phyloP scores from a whole-genome alignment of 805 yeast species.

The Barnettozyma wickerhamii region DNA sequence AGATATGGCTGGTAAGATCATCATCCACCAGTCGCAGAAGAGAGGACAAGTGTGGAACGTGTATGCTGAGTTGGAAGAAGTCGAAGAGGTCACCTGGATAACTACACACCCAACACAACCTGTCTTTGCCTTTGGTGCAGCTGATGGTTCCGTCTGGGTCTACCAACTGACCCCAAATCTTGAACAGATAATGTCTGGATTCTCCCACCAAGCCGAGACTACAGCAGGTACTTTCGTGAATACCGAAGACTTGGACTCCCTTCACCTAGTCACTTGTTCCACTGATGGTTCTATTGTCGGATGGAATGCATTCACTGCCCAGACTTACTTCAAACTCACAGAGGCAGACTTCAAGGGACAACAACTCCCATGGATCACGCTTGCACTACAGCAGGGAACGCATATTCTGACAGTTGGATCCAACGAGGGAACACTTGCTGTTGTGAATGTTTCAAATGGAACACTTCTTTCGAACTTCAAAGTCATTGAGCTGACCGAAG shows the following conservation, averaged over 20 bases:
- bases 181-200: conserved; percentile 73
- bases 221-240: conserved; percentile 76
- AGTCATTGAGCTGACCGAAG: conserved; percentile 53
- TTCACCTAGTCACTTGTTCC: conserved; percentile 68
- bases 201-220: conserved; percentile 76
- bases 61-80: conserved; percentile 71
- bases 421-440: conserved; percentile 78
- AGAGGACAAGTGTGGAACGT: conserved; percentile 83
- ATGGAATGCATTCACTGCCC: conserved; percentile 86
- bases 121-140: conserved; percentile 87
- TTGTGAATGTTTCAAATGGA: conserved; percentile 76
- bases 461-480: conserved; percentile 60
- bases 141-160: conserved; percentile 93
- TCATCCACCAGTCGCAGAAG: conserved; percentile 65
- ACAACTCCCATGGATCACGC: conserved; percentile 87
- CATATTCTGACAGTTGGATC: conserved; percentile 74
- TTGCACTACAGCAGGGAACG: conserved; percentile 45
- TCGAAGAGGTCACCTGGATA: conserved; percentile 87
- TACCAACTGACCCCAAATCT: conserved; percentile 64
- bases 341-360: conserved; percentile 64
- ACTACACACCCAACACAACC: conserved; percentile 72
- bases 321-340: conserved; percentile 61
- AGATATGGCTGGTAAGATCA: conserved; percentile 89
- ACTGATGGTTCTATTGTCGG: conserved; percentile 83
- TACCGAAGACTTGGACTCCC: conserved; percentile 48